Conservation (phyloP, 148 eudicot genomes). For the Salicornia ramosissima region DNA sequence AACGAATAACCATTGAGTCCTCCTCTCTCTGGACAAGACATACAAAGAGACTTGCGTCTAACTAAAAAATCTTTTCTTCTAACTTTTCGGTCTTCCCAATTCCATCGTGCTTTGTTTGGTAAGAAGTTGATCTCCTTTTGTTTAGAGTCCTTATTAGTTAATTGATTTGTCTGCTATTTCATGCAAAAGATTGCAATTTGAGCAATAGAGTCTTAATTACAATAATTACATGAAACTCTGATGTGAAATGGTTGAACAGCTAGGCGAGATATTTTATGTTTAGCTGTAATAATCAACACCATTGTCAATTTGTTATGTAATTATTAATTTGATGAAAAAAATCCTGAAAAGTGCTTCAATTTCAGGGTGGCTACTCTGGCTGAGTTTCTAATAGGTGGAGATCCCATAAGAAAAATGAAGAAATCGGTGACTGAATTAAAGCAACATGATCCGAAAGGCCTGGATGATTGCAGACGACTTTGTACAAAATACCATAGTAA, state of each 20-base stretch:
- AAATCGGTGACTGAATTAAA: not conserved
- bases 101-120: not conserved
- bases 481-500: not conserved
- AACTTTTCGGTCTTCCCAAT: no score
- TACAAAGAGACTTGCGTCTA: no score
- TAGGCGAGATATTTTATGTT: no score
- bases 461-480: not conserved
- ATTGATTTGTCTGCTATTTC: not conserved
- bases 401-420: not conserved
- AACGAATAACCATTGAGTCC: no score
- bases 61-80: no score
- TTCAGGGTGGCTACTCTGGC: constrained; percentile 4
- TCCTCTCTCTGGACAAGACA: no score
- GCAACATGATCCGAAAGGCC: not conserved
- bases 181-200: not conserved
- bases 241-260: no score
- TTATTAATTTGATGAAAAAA: no score
- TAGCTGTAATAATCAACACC: no score
- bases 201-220: not conserved
- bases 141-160: no score
- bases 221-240: not conserved
- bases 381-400: not conserved
- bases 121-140: not conserved
- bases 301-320: no score
- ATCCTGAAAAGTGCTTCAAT: not conserved